These are phyloP conservation scores for Rhizophagus clarus DNA, from an alignment of 192 early-diverging fungal species.

Conservation along the genomic window DNA sequence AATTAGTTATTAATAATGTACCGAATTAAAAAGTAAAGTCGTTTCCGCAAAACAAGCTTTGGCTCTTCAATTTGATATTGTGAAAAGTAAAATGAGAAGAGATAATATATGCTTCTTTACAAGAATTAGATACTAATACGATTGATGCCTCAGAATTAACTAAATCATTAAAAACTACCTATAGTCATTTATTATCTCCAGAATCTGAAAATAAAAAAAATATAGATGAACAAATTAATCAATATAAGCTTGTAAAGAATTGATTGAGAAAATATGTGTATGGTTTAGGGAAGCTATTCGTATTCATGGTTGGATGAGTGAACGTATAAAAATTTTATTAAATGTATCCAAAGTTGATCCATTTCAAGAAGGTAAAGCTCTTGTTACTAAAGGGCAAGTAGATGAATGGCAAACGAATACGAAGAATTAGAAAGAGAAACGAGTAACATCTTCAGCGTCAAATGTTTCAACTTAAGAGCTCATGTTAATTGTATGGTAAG, in stretches of 20 bases:
- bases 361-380: slow-evolving; percentile 23
- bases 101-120: slow-evolving; percentile 25
- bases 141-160: background rate
- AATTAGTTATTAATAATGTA: background rate
- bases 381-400: slow-evolving; percentile 34
- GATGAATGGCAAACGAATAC: slow-evolving; percentile 34
- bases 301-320: slow-evolving; percentile 45
- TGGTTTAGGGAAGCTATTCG: slow-evolving; percentile 51
- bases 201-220: slow-evolving; percentile 10
- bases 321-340: slow-evolving; percentile 37
- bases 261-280: slow-evolving; percentile 37
- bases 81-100: slow-evolving; percentile 27
- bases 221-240: background rate
- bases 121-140: slow-evolving; percentile 29
- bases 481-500: slow-evolving; percentile 47
- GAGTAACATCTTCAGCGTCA: slow-evolving; percentile 40
- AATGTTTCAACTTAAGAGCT: slow-evolving; percentile 43
- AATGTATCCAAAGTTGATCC: slow-evolving; percentile 32
- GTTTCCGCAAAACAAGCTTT: background rate
- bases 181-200: background rate
- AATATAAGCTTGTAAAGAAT: background rate
- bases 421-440: slow-evolving; percentile 38
- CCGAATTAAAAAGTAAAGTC: slow-evolving; percentile 13
- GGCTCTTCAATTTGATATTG: slow-evolving; percentile 14
- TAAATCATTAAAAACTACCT: background rate